These are phyloP conservation scores for Fusarium sambucinum DNA, from an alignment of 2,329 filamentous ascomycete genomes.

Conservation along the genomic window DNA sequence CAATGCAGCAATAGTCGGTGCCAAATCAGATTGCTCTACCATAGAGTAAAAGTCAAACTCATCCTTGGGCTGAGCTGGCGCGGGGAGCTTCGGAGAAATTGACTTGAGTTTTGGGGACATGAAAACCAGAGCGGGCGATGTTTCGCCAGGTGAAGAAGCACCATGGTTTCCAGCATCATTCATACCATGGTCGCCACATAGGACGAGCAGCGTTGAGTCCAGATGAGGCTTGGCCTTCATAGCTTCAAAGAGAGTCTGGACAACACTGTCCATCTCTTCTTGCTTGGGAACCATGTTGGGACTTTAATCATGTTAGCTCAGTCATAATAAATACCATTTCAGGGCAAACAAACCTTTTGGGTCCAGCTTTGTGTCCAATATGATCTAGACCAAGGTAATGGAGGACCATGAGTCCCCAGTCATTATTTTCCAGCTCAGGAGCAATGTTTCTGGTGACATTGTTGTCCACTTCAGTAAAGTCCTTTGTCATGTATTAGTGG, in stretches of 20 bases:
- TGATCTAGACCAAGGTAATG: conserved; percentile 97
- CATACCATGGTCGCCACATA: conserved; percentile 99
- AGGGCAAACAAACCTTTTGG: conserved; percentile 70
- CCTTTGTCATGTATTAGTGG: conserved; percentile 62
- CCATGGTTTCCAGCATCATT: conserved; percentile 98
- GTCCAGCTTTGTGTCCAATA: conserved; percentile 96
- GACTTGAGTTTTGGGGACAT: conserved; percentile 83
- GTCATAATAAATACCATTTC: background rate
- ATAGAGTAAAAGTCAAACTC: conserved; percentile 86
- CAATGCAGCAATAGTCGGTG: conserved; percentile 86
- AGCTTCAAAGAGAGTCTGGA: conserved; percentile 79
- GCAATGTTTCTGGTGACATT: conserved; percentile 95
- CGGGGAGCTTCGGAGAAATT: conserved; percentile 59
- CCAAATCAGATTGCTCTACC: conserved; percentile 95
- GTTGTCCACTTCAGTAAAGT: conserved; percentile 97
- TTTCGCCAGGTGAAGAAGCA: conserved; percentile 92
- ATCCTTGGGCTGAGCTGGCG: conserved; percentile 70
- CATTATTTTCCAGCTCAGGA: conserved; percentile 77
- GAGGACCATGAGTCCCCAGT: conserved; percentile 94
- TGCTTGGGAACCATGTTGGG: conserved; percentile 95
- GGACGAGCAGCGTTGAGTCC: conserved; percentile 80
- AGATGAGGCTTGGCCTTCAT: conserved; percentile 79
- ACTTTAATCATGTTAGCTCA: conserved; percentile 58
- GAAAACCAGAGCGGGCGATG: conserved; percentile 91
- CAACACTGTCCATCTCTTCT: conserved; percentile 89